Base-by-base conservation (phyloP, 768 basidiomycete species). In the Harrya chromipes region DNA sequence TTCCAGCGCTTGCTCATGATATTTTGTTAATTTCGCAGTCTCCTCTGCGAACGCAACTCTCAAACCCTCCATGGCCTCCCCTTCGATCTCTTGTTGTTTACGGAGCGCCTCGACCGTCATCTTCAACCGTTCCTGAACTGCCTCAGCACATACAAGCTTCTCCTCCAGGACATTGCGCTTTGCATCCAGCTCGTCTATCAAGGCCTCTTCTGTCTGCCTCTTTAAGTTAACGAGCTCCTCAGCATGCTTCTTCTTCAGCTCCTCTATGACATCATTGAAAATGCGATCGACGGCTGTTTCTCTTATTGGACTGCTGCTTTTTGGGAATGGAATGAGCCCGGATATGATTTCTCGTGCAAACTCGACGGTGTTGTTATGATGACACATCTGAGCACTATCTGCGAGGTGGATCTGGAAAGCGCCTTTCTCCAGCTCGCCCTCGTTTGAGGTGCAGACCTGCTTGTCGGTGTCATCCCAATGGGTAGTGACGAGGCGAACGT, bases 261-360 rank as follows among this genome's bases (percentile, higher is more conserved):
- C 73, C 40, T 68, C 71, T 48, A 69, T 65, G 0, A 77, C 59
- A 38, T 78, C 78, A 3, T 20, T 68, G 63, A 48, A 68, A 68
- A 9, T 79, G 62, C 53, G 77, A 76, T 26, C 58, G 62, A 78
- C 79, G 0, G 62, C 60, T 2, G 80, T 79, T 46, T 80, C 64
- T 2, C 67, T 59, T 17, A 81, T 69, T 33, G 71, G 65, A 38
- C 71, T 70, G 4, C 69, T 58, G 2, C 67, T 34, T 0, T 76
- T 70, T 11, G 54, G 50, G 11, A 71, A 70, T 23, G 56, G 50
- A 5, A 76, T 47, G 40, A 82, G 59, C 4, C 62, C 60, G 1
- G 67, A 65, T 0, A 81, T 45, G 42, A 81, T 74, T 4, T 43
- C 52, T 4, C 65, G 68, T 1, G 74, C 79, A 6, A 76, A 77